Percentiles rank a stretch among this genome's conserved stretches.
These are phyloP conservation scores for Kazachstania kunashirensis DNA, from an alignment of 805 yeast species.

Conservation along the genomic window DNA sequence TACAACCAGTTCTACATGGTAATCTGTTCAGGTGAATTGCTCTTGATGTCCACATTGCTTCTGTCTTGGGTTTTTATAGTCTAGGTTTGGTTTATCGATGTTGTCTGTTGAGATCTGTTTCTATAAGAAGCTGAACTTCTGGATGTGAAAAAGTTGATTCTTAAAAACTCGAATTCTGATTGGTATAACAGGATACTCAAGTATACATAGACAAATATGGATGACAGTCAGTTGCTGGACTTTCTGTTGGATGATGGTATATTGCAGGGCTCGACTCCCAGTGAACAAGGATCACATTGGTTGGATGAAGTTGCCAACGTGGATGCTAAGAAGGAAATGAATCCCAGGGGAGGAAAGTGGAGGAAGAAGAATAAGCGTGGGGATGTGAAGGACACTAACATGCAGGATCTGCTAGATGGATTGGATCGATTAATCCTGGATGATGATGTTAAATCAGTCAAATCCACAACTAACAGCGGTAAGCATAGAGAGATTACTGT, in stretches of 20 bases:
- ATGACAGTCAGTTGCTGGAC: constrained; percentile 13
- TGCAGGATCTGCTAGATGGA: constrained; percentile 6
- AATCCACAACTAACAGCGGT: not conserved
- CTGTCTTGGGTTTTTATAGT: no score
- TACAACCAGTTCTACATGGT: no score
- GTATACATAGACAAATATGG: constrained; percentile 6
- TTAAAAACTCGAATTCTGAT: not conserved
- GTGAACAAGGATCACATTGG: constrained; percentile 1
- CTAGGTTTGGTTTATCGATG: no score
- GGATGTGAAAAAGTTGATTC: no score
- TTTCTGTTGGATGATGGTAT: constrained; percentile 14
- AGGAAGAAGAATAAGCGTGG: not conserved
- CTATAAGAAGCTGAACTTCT: no score
- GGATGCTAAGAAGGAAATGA: no score
- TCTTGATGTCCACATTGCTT: no score
- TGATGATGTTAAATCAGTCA: not conserved
- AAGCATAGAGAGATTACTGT: no score
- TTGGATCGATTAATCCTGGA: constrained; percentile 8
- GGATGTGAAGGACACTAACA: not conserved
- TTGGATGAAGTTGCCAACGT: not conserved
- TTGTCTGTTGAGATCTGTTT: no score
- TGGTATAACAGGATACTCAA: not conserved
- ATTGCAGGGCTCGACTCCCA: no score
- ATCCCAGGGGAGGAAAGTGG: not conserved
- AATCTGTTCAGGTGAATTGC: no score